Conservation (phyloP, 768 basidiomycete species). For the Pleurotus tuoliensis region DNA sequence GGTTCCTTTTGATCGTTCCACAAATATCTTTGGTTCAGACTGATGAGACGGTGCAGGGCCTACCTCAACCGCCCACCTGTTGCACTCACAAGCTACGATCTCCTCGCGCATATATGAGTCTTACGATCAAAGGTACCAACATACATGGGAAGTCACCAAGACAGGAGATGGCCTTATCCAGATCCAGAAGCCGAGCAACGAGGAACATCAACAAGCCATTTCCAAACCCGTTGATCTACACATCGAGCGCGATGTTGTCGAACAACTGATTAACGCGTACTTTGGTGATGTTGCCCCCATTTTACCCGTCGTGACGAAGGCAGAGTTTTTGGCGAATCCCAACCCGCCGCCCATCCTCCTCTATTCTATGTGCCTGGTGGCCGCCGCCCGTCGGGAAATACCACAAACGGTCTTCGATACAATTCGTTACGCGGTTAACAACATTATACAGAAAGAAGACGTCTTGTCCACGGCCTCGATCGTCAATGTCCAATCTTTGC, state of each 20-base stretch:
- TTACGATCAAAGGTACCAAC: conserved; percentile 86
- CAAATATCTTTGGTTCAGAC: conserved; percentile 21
- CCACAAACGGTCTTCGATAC: conserved; percentile 87
- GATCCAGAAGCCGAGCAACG: conserved; percentile 58
- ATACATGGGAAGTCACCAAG: conserved; percentile 81
- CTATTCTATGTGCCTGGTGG: conserved; percentile 92
- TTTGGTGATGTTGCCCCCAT: conserved; percentile 87
- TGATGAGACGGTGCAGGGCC: conserved; percentile 64
- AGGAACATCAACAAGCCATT: conserved; percentile 50
- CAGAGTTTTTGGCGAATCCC: conserved; percentile 77
- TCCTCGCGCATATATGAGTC: conserved; percentile 81
- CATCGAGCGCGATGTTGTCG: conserved; percentile 74
- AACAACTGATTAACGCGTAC: conserved; percentile 86
- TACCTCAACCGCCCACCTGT: conserved; percentile 78
- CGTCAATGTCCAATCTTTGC: conserved; percentile 81
- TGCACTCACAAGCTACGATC: conserved; percentile 88
- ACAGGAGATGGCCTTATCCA: conserved; percentile 86
- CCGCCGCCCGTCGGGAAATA: conserved; percentile 80
- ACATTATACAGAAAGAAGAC: conserved; percentile 84
- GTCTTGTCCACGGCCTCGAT: conserved; percentile 84
- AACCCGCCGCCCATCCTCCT: conserved; percentile 79
- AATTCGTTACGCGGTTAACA: conserved; percentile 83
- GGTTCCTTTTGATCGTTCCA: conserved; percentile 8
- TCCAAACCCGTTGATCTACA: conserved; percentile 67
- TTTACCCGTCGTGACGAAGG: conserved; percentile 83